phyloP scores from a whole-genome alignment of 345 rosid species.

The Gossypium rotundifolium region DNA sequence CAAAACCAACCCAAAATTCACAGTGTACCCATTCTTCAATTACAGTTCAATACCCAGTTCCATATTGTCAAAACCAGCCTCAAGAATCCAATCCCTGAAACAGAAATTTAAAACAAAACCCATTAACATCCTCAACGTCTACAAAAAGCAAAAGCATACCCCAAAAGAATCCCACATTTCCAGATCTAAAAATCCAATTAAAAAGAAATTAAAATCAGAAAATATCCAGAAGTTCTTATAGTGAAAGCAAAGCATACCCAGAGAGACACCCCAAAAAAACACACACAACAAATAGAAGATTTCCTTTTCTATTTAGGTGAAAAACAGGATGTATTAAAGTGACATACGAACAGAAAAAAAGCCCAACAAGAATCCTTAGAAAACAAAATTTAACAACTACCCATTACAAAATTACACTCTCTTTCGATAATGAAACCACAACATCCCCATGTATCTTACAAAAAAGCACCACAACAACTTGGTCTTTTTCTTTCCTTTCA shows the following conservation, averaged over 20 bases:
- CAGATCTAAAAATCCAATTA: conserved; percentile 8
- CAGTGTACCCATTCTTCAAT: not conserved
- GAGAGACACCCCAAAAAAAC: not conserved
- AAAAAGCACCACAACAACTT: not conserved
- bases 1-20: conserved; percentile 10
- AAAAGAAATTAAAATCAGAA: not conserved
- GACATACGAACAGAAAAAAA: conserved; percentile 46
- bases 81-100: not conserved
- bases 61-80: conserved; percentile 7
- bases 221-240: conserved; percentile 27
- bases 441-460: conserved; percentile 22
- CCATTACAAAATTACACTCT: conserved; percentile 13
- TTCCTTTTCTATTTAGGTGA: conserved; percentile 34
- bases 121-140: not conserved
- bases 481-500: not conserved
- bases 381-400: conserved; percentile 12
- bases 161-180: conserved; percentile 9
- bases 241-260: conserved; percentile 40
- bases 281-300: not conserved
- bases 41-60: not conserved
- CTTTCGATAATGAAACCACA: conserved; percentile 30
- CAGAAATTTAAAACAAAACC: not conserved
- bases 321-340: conserved; percentile 25
- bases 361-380: conserved; percentile 2
- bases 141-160: not conserved